A percentile compares a stretch with the other conserved stretches of the same genome.
Conservation (phyloP, 2,329 filamentous ascomycete genomes). For the Botrytis aclada region DNA sequence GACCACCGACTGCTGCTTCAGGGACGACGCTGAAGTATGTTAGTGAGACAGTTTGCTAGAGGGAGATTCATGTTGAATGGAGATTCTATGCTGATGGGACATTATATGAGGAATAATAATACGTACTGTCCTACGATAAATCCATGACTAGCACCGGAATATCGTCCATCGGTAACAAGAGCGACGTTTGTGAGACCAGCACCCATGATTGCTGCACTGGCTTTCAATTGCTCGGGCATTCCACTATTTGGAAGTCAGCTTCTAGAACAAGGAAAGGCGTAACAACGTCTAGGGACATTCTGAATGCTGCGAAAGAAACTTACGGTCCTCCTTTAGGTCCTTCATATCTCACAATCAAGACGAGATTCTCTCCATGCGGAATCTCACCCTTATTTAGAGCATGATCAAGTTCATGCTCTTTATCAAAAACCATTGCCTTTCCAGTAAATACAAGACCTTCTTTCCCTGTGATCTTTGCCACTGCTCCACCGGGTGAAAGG, state of each 20-base stretch:
- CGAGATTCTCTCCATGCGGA: slow-evolving; percentile 73
- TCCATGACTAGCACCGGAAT: slow-evolving; percentile 69
- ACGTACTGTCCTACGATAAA: slow-evolving; percentile 80
- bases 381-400: slow-evolving; percentile 70
- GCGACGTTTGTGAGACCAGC: slow-evolving; percentile 84
- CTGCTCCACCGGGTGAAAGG: slow-evolving; percentile 81
- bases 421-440: slow-evolving; percentile 79
- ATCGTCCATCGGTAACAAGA: slow-evolving; percentile 87
- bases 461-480: slow-evolving; percentile 96
- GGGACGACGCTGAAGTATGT: slow-evolving; percentile 59
- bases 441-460: slow-evolving; percentile 82
- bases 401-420: slow-evolving; percentile 73
- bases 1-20: slow-evolving; percentile 84
- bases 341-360: slow-evolving; percentile 89
- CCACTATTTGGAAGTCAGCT: slow-evolving; percentile 44
- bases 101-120: neutral
- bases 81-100: neutral
- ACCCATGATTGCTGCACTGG: slow-evolving; percentile 88
- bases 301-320: neutral
- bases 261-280: neutral
- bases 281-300: too few relatives aligned
- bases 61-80: too few relatives aligned
- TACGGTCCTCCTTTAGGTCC: slow-evolving; percentile 82
- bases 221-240: slow-evolving; percentile 93
- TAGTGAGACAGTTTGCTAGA: neutral